Evolutionary conservation across 2,329 filamentous ascomycete genomes (phyloP).

Genomic region (Camillea tinctor): DNA sequence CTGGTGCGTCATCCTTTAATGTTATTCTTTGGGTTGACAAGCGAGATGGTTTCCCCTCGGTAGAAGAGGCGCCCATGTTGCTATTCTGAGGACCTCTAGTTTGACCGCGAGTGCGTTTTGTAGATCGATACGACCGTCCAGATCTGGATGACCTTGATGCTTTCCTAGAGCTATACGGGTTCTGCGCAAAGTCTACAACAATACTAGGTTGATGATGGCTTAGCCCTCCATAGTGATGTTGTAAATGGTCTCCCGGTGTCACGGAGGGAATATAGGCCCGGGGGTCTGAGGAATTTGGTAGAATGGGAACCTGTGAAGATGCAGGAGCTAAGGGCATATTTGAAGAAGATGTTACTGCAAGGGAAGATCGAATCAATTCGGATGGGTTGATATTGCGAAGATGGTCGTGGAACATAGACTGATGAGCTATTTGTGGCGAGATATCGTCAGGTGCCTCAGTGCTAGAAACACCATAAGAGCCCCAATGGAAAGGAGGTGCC

Average conservation of each 20-base stretch:
- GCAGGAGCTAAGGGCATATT: conserved; percentile 23
- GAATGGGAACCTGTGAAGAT: conserved; percentile 21
- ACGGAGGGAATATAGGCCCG: conserved; percentile 10
- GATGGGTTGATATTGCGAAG: conserved; percentile 23
- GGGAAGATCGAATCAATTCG: conserved; percentile 19
- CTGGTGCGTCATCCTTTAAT: conserved; percentile 45
- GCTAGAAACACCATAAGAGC: conserved; percentile 37
- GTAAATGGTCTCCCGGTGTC: conserved; percentile 17
- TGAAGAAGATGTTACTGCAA: conserved; percentile 5
- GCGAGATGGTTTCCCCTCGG: neutral
- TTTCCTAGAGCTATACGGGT: conserved; percentile 17
- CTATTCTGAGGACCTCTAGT: conserved; percentile 12
- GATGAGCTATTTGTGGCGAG: conserved; percentile 27
- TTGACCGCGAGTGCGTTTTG: conserved; percentile 19
- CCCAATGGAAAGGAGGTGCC: conserved; percentile 35
- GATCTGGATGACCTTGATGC: conserved; percentile 16
- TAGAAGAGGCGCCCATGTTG: neutral
- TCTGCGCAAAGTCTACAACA: conserved; percentile 12
- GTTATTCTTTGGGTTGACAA: conserved; percentile 23
- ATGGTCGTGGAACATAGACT: conserved; percentile 18
- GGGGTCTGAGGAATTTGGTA: conserved; percentile 15
- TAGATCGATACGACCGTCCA: conserved; percentile 16
- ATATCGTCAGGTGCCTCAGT: conserved; percentile 29
- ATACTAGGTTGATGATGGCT: conserved; percentile 12
- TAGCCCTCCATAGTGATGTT: conserved; percentile 15